These are phyloP conservation scores for Scheffersomyces lignosus DNA, from an alignment of 805 yeast genomes.

Conservation along the genomic window DNA sequence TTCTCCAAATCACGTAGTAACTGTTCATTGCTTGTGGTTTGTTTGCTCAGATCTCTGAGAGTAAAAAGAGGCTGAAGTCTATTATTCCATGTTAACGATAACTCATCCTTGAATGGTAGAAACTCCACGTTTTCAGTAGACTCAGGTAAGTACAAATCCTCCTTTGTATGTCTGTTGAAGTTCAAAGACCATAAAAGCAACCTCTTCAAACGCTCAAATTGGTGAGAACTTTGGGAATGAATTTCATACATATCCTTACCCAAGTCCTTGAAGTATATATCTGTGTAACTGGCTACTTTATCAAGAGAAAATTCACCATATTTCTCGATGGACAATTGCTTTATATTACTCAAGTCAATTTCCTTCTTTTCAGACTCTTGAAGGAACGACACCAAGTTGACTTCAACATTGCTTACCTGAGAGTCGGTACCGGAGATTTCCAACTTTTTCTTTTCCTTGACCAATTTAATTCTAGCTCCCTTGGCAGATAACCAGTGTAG, in stretches of 20 bases:
- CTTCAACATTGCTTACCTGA: constrained; percentile 45
- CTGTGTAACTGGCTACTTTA: constrained; percentile 30
- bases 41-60: constrained; percentile 5
- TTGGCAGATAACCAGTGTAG: constrained; percentile 40
- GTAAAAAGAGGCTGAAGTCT: constrained; percentile 19
- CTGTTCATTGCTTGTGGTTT: not conserved
- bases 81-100: constrained; percentile 32
- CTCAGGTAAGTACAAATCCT: constrained; percentile 17
- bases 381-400: constrained; percentile 35
- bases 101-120: constrained; percentile 32
- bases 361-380: constrained; percentile 24
- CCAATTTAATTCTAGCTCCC: constrained; percentile 41
- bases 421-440: constrained; percentile 39
- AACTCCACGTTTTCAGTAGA: constrained; percentile 7
- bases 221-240: constrained; percentile 25
- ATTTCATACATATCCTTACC: constrained; percentile 29
- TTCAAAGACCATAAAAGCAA: constrained; percentile 40
- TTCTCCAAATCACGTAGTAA: not conserved
- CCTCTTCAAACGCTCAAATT: constrained; percentile 36
- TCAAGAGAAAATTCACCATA: constrained; percentile 24
- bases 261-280: constrained; percentile 33
- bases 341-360: constrained; percentile 32
- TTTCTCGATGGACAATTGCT: constrained; percentile 27
- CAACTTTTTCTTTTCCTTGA: constrained; percentile 27
- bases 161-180: constrained; percentile 26